These are phyloP conservation scores for Boletellus sp. DNA, from an alignment of 1,284 basidiomycete genomes.

Conservation along the genomic window DNA sequence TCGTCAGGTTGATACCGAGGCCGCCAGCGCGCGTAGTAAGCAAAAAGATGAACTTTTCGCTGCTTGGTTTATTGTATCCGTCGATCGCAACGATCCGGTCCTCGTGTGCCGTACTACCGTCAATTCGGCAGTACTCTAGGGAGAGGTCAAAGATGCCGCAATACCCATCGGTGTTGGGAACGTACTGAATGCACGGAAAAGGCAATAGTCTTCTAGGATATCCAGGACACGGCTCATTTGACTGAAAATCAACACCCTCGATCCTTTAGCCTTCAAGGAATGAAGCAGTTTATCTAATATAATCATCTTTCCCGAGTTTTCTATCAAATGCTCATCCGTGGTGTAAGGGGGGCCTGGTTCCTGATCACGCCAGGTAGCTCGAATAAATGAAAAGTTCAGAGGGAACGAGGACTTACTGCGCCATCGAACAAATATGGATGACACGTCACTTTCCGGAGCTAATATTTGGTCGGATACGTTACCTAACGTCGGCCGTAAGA, in stretches of 20 bases:
- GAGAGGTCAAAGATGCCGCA: not conserved
- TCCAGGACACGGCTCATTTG: slow-evolving; percentile 96
- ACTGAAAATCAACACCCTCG: slow-evolving; percentile 94
- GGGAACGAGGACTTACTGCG: slow-evolving; percentile 49
- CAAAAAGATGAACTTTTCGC: slow-evolving; percentile 96
- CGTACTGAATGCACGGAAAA: slow-evolving; percentile 88
- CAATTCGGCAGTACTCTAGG: slow-evolving; percentile 93
- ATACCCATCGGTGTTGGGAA: slow-evolving; percentile 12
- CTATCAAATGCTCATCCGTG: slow-evolving; percentile 94
- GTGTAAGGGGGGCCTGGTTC: slow-evolving; percentile 99
- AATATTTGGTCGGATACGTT: slow-evolving; percentile 4
- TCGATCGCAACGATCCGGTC: slow-evolving; percentile 96
- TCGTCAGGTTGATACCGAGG: slow-evolving; percentile 94
- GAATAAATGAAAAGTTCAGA: not conserved
- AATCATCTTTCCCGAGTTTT: slow-evolving; percentile 97
- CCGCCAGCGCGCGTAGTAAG: slow-evolving; percentile 98
- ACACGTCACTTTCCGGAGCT: slow-evolving; percentile 75
- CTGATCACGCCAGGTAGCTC: slow-evolving; percentile 31
- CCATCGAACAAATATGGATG: slow-evolving; percentile 87
- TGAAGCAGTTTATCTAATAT: slow-evolving; percentile 93
- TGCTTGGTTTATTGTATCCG: slow-evolving; percentile 94
- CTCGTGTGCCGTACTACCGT: slow-evolving; percentile 93
- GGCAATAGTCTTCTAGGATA: slow-evolving; percentile 96
- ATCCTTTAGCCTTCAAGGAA: slow-evolving; percentile 90
- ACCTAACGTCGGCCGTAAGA: not conserved